phyloP scores from a whole-genome alignment of 2,329 filamentous ascomycete species.

The Aspergillus aculeatinus region DNA sequence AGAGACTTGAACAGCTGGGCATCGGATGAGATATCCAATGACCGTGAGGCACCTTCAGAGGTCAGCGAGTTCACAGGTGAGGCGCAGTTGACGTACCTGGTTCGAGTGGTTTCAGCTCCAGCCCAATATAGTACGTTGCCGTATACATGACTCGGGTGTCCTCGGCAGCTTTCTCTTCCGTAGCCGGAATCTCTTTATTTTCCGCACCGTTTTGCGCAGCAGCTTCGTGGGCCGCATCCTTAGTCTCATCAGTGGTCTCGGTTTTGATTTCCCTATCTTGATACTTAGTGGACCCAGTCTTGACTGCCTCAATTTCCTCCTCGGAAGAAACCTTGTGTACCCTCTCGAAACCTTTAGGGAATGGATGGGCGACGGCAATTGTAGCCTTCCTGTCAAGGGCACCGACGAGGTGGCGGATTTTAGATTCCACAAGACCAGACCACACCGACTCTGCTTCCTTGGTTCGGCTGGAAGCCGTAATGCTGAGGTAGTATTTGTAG shows the following conservation, averaged over 20 bases:
- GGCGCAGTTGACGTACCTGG: constrained; percentile 58
- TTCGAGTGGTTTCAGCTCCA: constrained; percentile 71
- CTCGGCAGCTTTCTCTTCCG: constrained; percentile 37
- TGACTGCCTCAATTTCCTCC: constrained; percentile 61
- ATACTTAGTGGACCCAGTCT: constrained; percentile 62
- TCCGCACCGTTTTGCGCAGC: constrained; percentile 48
- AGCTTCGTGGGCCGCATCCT: constrained; percentile 51
- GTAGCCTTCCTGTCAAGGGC: constrained; percentile 77
- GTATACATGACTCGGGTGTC: constrained; percentile 67
- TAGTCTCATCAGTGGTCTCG: constrained; percentile 52
- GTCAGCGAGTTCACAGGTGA: constrained; percentile 31
- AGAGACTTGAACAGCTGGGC: constrained; percentile 84
- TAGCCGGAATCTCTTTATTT: constrained; percentile 38
- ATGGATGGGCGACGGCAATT: constrained; percentile 82
- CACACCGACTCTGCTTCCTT: constrained; percentile 84
- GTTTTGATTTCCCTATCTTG: constrained; percentile 55
- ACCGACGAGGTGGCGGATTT: constrained; percentile 79
- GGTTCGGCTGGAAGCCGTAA: constrained; percentile 77
- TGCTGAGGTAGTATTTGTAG: constrained; percentile 93
- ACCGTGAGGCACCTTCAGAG: constrained; percentile 44
- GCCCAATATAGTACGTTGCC: constrained; percentile 89
- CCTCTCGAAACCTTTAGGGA: constrained; percentile 88
- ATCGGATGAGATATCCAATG: constrained; percentile 64
- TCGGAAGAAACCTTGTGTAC: constrained; percentile 67
- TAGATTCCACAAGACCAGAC: constrained; percentile 92